Evolutionary conservation across 2,329 filamentous ascomycete species (phyloP).

Genomic region (Huntiella bhutanensis): DNA sequence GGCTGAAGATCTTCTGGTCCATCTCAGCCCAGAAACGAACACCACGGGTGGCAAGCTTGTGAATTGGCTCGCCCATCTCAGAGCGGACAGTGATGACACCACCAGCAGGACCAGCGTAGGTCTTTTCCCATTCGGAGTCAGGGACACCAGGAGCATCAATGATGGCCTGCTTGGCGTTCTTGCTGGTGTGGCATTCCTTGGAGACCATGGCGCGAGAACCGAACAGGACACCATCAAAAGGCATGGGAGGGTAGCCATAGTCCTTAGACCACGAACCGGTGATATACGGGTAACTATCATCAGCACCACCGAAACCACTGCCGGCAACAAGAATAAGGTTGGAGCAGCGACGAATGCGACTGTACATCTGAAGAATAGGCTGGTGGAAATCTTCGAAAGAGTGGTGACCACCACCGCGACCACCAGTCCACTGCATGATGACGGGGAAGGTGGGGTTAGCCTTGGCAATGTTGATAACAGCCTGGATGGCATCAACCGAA

Average conservation of each 20-base stretch:
- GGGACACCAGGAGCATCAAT: conserved; percentile 67
- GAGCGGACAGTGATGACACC: conserved; percentile 93
- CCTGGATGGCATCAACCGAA: conserved; percentile 70
- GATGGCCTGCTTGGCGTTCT: conserved; percentile 76
- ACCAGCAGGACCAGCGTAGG: conserved; percentile 76
- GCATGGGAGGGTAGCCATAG: conserved; percentile 81
- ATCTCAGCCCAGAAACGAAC: conserved; percentile 96
- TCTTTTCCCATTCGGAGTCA: conserved; percentile 76
- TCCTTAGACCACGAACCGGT: conserved; percentile 76
- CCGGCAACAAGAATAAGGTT: conserved; percentile 83
- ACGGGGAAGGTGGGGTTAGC: conserved; percentile 90
- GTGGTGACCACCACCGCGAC: conserved; percentile 83
- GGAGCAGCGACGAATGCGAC: conserved; percentile 62
- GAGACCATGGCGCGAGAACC: conserved; percentile 90
- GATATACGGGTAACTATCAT: conserved; percentile 83
- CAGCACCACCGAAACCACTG: conserved; percentile 75
- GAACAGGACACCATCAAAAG: conserved; percentile 79
- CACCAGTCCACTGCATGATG: conserved; percentile 86
- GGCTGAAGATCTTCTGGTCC: conserved; percentile 93
- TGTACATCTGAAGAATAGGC: conserved; percentile 80
- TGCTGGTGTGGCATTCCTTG: conserved; percentile 78
- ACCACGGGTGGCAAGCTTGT: conserved; percentile 93
- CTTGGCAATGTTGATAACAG: conserved; percentile 81
- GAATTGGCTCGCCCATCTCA: conserved; percentile 98
- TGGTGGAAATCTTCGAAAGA: conserved; percentile 92